Conservation (phyloP, 768 basidiomycete species). For the Leccinum pellstonianum region DNA sequence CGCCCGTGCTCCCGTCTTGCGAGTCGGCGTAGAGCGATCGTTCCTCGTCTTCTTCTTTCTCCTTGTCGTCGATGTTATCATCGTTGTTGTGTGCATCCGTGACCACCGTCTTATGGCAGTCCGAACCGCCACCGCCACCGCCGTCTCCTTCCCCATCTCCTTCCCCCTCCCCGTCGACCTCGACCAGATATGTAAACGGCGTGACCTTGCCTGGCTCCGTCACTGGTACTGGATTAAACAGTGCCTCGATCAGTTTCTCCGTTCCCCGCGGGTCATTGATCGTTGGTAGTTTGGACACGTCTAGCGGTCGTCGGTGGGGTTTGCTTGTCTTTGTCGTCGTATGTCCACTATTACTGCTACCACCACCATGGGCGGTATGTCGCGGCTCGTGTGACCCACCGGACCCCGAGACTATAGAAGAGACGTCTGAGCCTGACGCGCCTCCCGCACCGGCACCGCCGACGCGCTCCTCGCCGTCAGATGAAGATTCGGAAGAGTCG, state of each 20-base stretch:
- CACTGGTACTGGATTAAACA: constrained; percentile 71
- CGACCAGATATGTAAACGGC: constrained; percentile 40
- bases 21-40: constrained; percentile 26
- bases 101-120: not conserved
- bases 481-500: constrained; percentile 31
- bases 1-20: constrained; percentile 8
- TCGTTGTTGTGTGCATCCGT: not conserved
- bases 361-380: not conserved
- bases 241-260: constrained; percentile 70
- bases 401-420: constrained; percentile 21
- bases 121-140: constrained; percentile 8
- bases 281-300: constrained; percentile 42
- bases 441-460: not conserved
- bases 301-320: constrained; percentile 29
- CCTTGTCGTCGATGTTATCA: not conserved
- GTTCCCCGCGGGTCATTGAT: constrained; percentile 64
- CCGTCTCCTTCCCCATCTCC: constrained; percentile 17
- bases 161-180: constrained; percentile 22
- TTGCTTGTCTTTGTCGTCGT: constrained; percentile 15
- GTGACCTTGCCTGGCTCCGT: constrained; percentile 25
- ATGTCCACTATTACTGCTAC: not conserved
- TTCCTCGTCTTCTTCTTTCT: constrained; percentile 11
- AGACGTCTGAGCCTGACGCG: constrained; percentile 18
- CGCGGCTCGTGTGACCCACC: constrained; percentile 1
- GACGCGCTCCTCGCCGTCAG: constrained; percentile 9